Base-by-base conservation (phyloP, 257 asterid genomes). In the Gentiana dahurica region DNA sequence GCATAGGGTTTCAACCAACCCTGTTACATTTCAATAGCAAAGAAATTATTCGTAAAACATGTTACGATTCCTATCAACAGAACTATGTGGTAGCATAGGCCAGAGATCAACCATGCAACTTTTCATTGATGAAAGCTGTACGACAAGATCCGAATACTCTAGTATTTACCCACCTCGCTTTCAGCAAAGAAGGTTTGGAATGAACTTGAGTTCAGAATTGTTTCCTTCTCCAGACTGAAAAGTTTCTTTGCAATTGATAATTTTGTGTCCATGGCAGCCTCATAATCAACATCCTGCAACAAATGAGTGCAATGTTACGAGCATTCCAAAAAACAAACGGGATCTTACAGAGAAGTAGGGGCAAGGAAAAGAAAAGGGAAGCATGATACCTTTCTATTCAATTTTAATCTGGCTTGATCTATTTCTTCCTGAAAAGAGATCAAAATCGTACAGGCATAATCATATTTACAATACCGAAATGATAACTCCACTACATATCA, bases 1-100 rank as follows among this genome's bases (percentile, higher is more conserved):
- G 97, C 94, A 61, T 91, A 85, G 54, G 98, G 94, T 63, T 80
- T 83, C 67, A 91, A 68, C 98, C 98, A 91, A 53, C 83, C 98
- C 98, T 90, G 78, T 62, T 65, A 54, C 61, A 57, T 54, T 68
- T 57, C 64, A 49, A 44, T 47, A 13, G 49, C 54, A 1, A 36
- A 15, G 24, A 39, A 60, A 60, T 32, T 5, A 41, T 41, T 7
- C 46, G 6, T 4, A 41, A 41, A 10, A 41, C 46, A 41, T 41
- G 46, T 2, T 41, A 41, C 9, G 9, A 1, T 41, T 10, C 1
- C 9, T 5, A 41, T 41, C 9, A 41, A 7, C 6, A 5, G 46
- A 41, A 41, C 46, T 10, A 4, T 24, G 56, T 49, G 53, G 53
- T 3, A 38, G 13, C 12, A 12, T 12, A 15, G 8, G 7, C 4